phyloP scores from a whole-genome alignment of 257 asterid species.

The Solanum corneliomulleri region DNA sequence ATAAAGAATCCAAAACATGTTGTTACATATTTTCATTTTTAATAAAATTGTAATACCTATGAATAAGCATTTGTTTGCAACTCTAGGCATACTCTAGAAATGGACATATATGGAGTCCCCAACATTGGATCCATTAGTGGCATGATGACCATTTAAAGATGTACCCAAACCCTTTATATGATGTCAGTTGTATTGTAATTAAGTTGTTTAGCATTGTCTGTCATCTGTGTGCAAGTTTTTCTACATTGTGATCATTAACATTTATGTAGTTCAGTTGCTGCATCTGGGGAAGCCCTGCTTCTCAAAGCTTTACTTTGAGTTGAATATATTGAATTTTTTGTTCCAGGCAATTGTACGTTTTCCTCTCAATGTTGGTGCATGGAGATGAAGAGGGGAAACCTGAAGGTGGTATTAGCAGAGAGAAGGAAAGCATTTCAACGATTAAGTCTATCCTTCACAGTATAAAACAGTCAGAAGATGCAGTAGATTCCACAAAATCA shows the following conservation, averaged over 20 bases:
- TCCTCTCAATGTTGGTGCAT: slow-evolving; percentile 84
- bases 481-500: slow-evolving; percentile 51
- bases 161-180: neutral
- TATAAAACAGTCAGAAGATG: slow-evolving; percentile 78
- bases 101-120: neutral
- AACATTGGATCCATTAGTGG: neutral
- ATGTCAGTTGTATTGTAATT: neutral
- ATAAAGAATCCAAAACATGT: neutral
- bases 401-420: slow-evolving; percentile 44
- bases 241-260: neutral
- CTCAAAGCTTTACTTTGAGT: neutral
- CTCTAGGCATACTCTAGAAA: neutral
- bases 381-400: slow-evolving; percentile 68
- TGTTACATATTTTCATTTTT: neutral
- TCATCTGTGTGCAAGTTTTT: neutral
- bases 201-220: neutral
- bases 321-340: slow-evolving; percentile 6
- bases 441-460: slow-evolving; percentile 48
- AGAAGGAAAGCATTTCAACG: slow-evolving; percentile 54
- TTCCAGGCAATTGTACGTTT: slow-evolving; percentile 68
- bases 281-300: neutral
- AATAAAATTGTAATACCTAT: neutral
- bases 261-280: neutral
- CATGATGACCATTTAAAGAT: neutral
- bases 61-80: neutral